Conservation (phyloP, 129 eudicot species). For the Scalesia atractyloides region DNA sequence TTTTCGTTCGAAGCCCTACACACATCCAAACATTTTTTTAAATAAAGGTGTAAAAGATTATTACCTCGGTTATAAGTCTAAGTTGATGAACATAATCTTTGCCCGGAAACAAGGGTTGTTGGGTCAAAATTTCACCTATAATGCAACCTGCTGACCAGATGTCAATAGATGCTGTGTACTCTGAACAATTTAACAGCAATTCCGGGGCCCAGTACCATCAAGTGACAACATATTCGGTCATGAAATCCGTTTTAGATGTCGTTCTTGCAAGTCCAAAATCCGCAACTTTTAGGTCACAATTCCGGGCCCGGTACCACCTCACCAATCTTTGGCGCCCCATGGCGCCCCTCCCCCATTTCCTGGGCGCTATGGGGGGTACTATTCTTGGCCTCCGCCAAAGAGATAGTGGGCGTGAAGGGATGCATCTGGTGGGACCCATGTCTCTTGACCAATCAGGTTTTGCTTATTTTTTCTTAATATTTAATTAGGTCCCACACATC, state of each 20-base stretch:
- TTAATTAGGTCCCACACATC: too few species aligned
- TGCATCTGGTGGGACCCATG: too few species aligned
- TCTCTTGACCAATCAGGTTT: too few species aligned
- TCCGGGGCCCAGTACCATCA: constrained; percentile 30
- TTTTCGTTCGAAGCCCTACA: too few species aligned
- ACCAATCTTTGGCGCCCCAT: too few species aligned
- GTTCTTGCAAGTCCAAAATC: constrained; percentile 36
- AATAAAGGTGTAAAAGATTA: neutral
- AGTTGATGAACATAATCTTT: constrained; percentile 33
- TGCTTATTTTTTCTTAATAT: too few species aligned
- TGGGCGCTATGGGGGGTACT: too few species aligned
- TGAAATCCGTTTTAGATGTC: constrained; percentile 32
- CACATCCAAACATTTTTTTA: neutral
- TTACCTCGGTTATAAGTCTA: constrained; percentile 31
- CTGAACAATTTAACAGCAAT: constrained; percentile 27
- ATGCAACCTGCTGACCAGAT: constrained; percentile 34
- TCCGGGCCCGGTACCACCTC: too few species aligned
- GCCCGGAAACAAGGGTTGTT: constrained; percentile 27
- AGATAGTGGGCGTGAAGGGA: too few species aligned
- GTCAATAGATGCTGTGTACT: constrained; percentile 33
- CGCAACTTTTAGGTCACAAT: constrained; percentile 25
- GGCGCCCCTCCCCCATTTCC: too few species aligned
- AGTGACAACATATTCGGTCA: constrained; percentile 36
- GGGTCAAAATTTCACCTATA: constrained; percentile 24
- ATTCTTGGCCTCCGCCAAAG: too few species aligned